Evolutionary conservation across 352 stramenopile genomes (phyloP), one percentile per base, ranked within the genome.

Genomic region (Phytophthora kernoviae): DNA sequence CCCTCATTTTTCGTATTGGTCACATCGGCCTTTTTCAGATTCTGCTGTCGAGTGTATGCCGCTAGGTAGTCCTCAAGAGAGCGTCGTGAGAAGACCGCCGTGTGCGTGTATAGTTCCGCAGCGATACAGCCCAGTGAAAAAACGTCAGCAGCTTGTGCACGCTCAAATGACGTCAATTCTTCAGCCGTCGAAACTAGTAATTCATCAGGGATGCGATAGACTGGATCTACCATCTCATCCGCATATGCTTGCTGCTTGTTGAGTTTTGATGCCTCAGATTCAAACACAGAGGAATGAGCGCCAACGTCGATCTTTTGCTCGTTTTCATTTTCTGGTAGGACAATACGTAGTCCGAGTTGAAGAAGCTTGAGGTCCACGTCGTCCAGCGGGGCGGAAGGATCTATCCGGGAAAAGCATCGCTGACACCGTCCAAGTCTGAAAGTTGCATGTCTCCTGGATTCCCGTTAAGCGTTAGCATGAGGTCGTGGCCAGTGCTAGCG

Each of bases 121-220:
- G 86, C 78, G 21, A 91, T 62, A 40, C 84, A 91, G 0, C 83
- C 86, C 20, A 95, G 55, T 1, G 79, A 67, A 49, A 93, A 93
- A 12, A 78, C 60, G 43, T 91, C 77, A 1, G 70, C 71, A 14
- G 76, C 73, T 54, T 66, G 63, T 20, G 64, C 63, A 6, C 49
- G 64, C 17, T 85, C 65, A 41, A 83, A 65, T 11, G 37, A 53
- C 5, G 55, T 69, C 30, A 85, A 15, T n/a, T 60, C 14, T 17
- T 65, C 24, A 6, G 17, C 30, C 7, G 39, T 54, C 8, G 17
- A 21, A 7, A 11, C 14, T 20, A 65, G 1, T 0, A 66, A 24
- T 4, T 66, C 54, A 12, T 72, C 50, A 20, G 62, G 62, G 27
- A 83, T 63, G 6, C 45, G 21, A 42, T 84, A 87, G 6, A 73